phyloP scores from a whole-genome alignment of 2,329 filamentous ascomycete genomes.

The Fusarium beomiforme region DNA sequence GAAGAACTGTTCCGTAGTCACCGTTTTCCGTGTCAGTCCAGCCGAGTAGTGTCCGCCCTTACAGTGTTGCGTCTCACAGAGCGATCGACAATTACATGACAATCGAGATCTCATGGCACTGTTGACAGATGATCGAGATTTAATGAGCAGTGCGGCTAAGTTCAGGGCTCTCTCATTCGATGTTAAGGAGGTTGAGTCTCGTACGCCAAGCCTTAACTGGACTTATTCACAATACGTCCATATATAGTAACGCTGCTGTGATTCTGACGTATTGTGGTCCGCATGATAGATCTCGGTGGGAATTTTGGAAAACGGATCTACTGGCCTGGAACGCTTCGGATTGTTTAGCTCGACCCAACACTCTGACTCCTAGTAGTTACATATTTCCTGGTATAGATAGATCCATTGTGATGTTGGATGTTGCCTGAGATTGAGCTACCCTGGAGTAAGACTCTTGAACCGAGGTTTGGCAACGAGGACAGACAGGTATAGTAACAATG shows the following conservation, averaged over 20 bases:
- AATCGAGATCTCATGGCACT: constrained; percentile 27
- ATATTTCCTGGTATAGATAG: background rate
- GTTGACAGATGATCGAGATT: constrained; percentile 27
- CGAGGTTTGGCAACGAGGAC: background rate
- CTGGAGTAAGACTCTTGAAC: background rate
- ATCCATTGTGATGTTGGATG: background rate
- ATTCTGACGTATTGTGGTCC: constrained; percentile 17
- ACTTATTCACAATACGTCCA: background rate
- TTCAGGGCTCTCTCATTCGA: background rate
- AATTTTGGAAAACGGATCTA: background rate
- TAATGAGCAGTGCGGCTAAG: background rate
- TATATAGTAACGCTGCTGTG: constrained; percentile 11
- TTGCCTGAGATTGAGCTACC: background rate
- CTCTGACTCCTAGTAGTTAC: background rate
- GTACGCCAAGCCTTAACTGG: constrained; percentile 22
- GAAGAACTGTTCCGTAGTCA: background rate
- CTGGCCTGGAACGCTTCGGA: background rate
- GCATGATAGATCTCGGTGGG: background rate
- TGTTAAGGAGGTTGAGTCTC: background rate
- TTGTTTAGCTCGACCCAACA: background rate
- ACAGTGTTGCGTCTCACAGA: constrained; percentile 4
- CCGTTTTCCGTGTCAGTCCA: background rate
- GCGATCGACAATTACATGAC: constrained; percentile 19
- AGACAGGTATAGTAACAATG: too few species aligned
- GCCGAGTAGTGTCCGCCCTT: constrained; percentile 3